A percentile compares a stretch with the other conserved stretches of the same genome.
Conservation (phyloP, 306 rosid genomes). For the Quercus wislizeni region DNA sequence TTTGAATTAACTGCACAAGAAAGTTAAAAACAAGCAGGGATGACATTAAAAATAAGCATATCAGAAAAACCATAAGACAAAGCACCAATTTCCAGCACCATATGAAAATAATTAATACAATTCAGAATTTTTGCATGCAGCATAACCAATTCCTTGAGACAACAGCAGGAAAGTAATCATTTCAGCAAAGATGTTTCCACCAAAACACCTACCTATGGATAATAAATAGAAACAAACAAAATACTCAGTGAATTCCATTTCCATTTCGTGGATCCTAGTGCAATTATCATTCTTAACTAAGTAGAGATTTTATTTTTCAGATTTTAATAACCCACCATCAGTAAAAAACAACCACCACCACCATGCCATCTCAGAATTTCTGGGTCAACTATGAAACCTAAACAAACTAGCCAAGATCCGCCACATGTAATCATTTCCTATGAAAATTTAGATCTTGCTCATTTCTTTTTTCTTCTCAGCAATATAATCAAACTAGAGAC, state of each 20-base stretch:
- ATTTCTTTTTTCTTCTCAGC: background rate
- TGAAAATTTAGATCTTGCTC: background rate
- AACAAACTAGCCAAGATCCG: too few relatives aligned
- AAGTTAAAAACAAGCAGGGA: slow-evolving; percentile 3
- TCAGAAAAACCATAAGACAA: background rate
- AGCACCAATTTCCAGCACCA: background rate
- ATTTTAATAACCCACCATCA: background rate
- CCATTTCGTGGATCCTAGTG: background rate
- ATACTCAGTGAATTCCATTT: background rate
- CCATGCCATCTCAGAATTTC: too few relatives aligned
- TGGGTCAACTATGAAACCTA: too few relatives aligned
- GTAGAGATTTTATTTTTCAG: background rate
- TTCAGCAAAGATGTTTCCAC: background rate
- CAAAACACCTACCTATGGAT: background rate
- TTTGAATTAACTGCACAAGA: slow-evolving; percentile 30
- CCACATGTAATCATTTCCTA: background rate
- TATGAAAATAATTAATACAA: background rate
- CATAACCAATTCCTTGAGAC: background rate
- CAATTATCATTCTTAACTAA: background rate
- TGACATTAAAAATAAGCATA: slow-evolving; percentile 8
- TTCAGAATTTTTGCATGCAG: background rate
- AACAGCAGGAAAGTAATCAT: background rate
- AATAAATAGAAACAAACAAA: background rate
- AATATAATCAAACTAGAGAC: background rate
- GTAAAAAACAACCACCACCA: too few relatives aligned